Evolutionary conservation across 495 filamentous ascomycete species (phyloP), one percentile per base, ranked within the genome.

Genomic region (Talaromyces thailandensis): DNA sequence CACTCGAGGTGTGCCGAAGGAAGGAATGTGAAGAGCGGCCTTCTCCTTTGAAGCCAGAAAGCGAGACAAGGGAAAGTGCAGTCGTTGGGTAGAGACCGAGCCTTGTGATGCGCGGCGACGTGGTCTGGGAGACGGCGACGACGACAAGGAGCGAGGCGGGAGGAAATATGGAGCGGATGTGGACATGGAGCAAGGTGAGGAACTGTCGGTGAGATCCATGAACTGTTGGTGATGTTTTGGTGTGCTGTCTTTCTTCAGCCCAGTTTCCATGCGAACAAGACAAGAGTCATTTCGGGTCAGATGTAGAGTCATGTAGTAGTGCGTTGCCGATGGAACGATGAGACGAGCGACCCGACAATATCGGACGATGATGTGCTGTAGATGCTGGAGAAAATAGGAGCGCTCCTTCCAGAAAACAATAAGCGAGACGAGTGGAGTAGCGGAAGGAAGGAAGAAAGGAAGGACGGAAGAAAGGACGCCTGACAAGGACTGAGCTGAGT

Each of bases 271-370:
- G n/a, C n/a, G 18, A 48, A 48, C 43, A 21, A 48, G 43, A 48
- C 43, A n/a, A 25, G n/a, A n/a, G 51, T 55, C 51, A 55, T 55
- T 55, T 24, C 51, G 51, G 16, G 51, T 48, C 43, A 48, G 43
- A 48, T 48, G 43, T 48, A 21, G 43, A 48, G 43, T 48, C 43
- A 48, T 48, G 21, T 21, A 12, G 43, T 21, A 9, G 43, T 21
- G 35, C 16, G 35, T 40, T 40, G 35, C 63, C 68, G 69, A 65
- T 64, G 52, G 18, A 53, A 50, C 25, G 31, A 61, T 48, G 32
- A 62, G 58, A 53, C 25, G 53, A 26, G 23, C n/a, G 61, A 56
- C 60, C 28, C 31, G 59, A 35, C 32, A 60, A 14, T 6, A 14
- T 25, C 45, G 51, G 23, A 14, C 51, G 51, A 12, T 26, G 48